Base-by-base conservation (phyloP, 1,139 yeast species). In the Magnusiomyces ingens region DNA sequence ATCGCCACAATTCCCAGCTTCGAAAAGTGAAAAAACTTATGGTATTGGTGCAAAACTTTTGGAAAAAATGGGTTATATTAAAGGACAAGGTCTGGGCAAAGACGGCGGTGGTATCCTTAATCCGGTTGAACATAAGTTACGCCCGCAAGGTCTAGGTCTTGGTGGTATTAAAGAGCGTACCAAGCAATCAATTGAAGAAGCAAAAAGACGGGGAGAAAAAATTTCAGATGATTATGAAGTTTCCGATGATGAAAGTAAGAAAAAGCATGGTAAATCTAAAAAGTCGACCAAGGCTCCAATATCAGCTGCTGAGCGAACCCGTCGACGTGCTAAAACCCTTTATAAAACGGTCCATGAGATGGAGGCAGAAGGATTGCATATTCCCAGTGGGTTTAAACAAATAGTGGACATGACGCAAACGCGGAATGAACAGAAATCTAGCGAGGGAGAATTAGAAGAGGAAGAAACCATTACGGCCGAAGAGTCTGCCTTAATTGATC, bases 1-100 rank as follows among this genome's bases (percentile, higher is more conserved):
- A 42, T 29, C 38, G 19, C 40, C 12, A 45, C 18, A n/a, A 13
- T 41, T 13, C 12, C 18, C 13, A 19, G 36, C 6, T 3, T 22
- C 37, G 21, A 36, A 37, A 12, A 17, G 13, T 21, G 32, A 18
- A 37, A 37, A 22, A 18, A 29, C 52, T 46, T 91, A 90, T 63
- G 98, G 99, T 10, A 80, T 89, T 47, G 99, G 98, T 38, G 96
- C 96, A 1, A 72, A 78, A 52, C 72, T 93, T 51, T 68, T 93
- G 74, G 75, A 81, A 63, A 78, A 82, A 60, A 91, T 93, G 98
- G 99, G 99, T 0, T 91, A 89, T 66, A 75, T 76, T 15, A 79
- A 79, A 45, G 99, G 99, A 0, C 74, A 78, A 59, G 98, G 98
- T 0, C 75, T 93, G 21, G 99, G 99, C 0, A 70, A 72, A 3